Evolutionary conservation across 306 rosid species (phyloP).

Genomic region (Hippophae gyantsensis): DNA sequence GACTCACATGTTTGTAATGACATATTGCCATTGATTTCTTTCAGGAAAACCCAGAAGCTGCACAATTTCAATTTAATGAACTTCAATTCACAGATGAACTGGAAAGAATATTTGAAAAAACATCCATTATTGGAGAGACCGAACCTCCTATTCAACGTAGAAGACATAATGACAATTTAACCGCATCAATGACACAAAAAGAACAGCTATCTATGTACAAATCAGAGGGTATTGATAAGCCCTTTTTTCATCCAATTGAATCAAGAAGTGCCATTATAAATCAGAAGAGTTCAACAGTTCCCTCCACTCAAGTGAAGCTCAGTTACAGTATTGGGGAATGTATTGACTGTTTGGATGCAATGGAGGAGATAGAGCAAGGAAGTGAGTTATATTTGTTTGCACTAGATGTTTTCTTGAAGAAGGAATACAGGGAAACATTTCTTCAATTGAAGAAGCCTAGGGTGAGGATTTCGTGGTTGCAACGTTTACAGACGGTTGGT

Average conservation of each 20-base stretch:
- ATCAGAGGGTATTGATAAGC: conserved; percentile 20
- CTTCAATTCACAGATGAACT: conserved; percentile 18
- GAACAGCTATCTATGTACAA: conserved; percentile 20
- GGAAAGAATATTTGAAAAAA: conserved; percentile 20
- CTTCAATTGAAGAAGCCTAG: conserved; percentile 53
- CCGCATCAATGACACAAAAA: conserved; percentile 15
- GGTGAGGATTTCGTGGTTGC: conserved; percentile 60
- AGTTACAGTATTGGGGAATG: conserved; percentile 61
- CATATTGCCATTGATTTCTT: conserved; percentile 16
- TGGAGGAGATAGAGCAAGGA: conserved; percentile 59
- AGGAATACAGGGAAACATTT: conserved; percentile 64
- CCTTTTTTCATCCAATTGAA: conserved; percentile 26
- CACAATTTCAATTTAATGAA: conserved; percentile 41
- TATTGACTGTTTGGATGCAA: conserved; percentile 54
- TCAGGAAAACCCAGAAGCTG: conserved; percentile 48
- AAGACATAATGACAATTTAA: conserved; percentile 9
- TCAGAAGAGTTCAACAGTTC: conserved; percentile 20
- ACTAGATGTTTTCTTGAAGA: conserved; percentile 58
- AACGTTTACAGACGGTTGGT: conserved; percentile 45
- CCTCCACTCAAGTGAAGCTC: conserved; percentile 23
- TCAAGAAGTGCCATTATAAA: conserved; percentile 20
- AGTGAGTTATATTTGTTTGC: conserved; percentile 68
- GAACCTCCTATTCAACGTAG: conserved; percentile 17
- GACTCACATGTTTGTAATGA: conserved; percentile 8
- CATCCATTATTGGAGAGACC: conserved; percentile 16